Percentiles rank a stretch among this genome's conserved stretches.
Conservation (phyloP, 345 rosid genomes). For the Murraya koenigii region DNA sequence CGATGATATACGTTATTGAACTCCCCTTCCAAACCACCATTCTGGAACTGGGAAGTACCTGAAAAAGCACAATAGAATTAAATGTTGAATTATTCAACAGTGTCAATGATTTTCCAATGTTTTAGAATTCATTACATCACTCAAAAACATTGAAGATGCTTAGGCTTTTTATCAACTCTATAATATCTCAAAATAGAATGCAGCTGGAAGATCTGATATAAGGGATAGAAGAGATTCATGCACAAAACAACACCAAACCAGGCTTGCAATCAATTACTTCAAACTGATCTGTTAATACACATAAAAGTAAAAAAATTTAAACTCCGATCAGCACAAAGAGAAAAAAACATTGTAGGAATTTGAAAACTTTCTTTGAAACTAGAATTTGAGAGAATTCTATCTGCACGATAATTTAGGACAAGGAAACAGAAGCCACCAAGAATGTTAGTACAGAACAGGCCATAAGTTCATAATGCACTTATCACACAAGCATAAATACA, state of each 20-base stretch:
- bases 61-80: constrained; percentile 23
- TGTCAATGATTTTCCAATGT: neutral
- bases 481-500: neutral
- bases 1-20: constrained; percentile 35
- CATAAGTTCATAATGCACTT: neutral
- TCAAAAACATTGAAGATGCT: neutral
- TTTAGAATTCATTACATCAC: constrained; percentile 2
- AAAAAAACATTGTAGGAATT: constrained; percentile 2
- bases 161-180: neutral
- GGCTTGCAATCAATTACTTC: neutral
- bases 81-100: constrained; percentile 1
- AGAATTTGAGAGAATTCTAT: constrained; percentile 9
- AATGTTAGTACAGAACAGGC: neutral
- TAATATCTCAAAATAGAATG: neutral
- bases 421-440: constrained; percentile 12
- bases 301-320: neutral
- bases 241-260: neutral
- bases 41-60: constrained; percentile 53
- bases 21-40: constrained; percentile 35
- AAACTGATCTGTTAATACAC: neutral
- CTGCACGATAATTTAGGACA: constrained; percentile 1
- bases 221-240: neutral
- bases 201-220: neutral
- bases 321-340: neutral
- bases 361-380: neutral